These are phyloP conservation scores for Zygotorulaspora sp. DNA, from an alignment of 805 yeast species.

Conservation along the genomic window DNA sequence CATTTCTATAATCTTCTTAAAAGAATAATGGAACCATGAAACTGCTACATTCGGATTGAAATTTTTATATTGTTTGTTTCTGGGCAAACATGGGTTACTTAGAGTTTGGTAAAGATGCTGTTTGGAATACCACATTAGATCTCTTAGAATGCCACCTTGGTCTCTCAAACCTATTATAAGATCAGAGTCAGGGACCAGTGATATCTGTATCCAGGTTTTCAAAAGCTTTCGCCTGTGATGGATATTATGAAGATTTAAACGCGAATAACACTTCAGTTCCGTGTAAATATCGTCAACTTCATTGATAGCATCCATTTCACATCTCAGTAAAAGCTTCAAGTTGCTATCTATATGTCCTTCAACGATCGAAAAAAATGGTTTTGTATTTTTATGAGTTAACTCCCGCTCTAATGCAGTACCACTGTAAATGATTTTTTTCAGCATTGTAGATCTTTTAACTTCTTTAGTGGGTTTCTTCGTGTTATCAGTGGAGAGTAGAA, in stretches of 20 bases:
- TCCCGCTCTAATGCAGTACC: slow-evolving; percentile 34
- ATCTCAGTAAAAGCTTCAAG: slow-evolving; percentile 26
- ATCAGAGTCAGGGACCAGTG: slow-evolving; percentile 27
- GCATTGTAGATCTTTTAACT: slow-evolving; percentile 11
- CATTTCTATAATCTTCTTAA: slow-evolving; percentile 17
- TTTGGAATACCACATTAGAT: slow-evolving; percentile 24
- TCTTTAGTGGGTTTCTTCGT: slow-evolving; percentile 7
- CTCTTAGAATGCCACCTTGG: slow-evolving; percentile 24
- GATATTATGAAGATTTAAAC: slow-evolving; percentile 19
- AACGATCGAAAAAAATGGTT: slow-evolving; percentile 24
- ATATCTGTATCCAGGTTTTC: slow-evolving; percentile 34
- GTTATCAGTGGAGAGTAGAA: slow-evolving; percentile 22
- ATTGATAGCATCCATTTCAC: slow-evolving; percentile 34
- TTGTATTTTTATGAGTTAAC: slow-evolving; percentile 11
- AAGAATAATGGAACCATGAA: slow-evolving; percentile 28
- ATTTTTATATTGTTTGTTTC: slow-evolving; percentile 17
- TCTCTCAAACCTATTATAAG: slow-evolving; percentile 31
- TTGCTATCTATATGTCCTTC: slow-evolving; percentile 21
- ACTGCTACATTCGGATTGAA: slow-evolving; percentile 27
- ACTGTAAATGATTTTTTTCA: slow-evolving; percentile 24
- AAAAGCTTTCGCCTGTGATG: slow-evolving; percentile 31
- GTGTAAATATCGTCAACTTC: slow-evolving; percentile 18
- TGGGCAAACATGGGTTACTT: slow-evolving; percentile 17
- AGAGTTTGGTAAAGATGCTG: slow-evolving; percentile 19
- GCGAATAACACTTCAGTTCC: slow-evolving; percentile 32